Percentiles rank a stretch among this genome's conserved stretches.
Evolutionary conservation across 2,329 filamentous ascomycete species (phyloP).

Genomic region (Diaporthe australafricana): DNA sequence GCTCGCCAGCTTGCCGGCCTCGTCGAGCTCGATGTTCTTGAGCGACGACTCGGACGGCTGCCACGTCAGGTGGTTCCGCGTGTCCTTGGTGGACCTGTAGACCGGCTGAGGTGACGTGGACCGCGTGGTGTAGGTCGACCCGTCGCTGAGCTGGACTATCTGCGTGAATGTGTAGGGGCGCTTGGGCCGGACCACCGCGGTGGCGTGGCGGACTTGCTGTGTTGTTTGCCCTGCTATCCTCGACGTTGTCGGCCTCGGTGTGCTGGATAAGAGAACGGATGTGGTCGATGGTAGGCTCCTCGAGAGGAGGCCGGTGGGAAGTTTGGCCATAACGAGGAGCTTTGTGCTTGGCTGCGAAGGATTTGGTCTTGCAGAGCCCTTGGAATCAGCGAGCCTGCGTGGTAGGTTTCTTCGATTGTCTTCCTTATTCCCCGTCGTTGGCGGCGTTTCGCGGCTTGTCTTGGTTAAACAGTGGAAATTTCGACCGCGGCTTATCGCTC

Average conservation of each 20-base stretch:
- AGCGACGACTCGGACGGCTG: slow-evolving; percentile 86
- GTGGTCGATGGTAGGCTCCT: slow-evolving; percentile 42
- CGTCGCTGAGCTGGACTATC: slow-evolving; percentile 91
- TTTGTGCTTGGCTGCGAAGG: background rate
- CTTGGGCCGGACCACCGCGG: slow-evolving; percentile 87
- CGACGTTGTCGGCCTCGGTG: slow-evolving; percentile 37
- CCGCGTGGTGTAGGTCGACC: slow-evolving; percentile 83
- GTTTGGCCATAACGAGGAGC: slow-evolving; percentile 45
- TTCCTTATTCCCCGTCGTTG: slow-evolving; percentile 22
- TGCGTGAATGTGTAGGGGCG: slow-evolving; percentile 98
- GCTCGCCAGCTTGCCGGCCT: slow-evolving; percentile 87
- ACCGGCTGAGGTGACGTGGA: slow-evolving; percentile 78
- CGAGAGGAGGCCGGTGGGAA: slow-evolving; percentile 47
- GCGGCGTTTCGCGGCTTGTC: background rate
- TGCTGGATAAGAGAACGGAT: slow-evolving; percentile 35
- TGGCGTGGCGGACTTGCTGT: slow-evolving; percentile 80
- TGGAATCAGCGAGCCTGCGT: background rate
- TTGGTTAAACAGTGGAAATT: slow-evolving; percentile 30
- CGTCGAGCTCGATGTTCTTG: slow-evolving; percentile 91
- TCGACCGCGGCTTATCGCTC: slow-evolving; percentile 34
- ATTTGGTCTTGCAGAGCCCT: background rate
- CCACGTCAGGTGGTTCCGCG: slow-evolving; percentile 90
- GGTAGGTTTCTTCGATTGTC: slow-evolving; percentile 36
- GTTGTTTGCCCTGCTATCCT: slow-evolving; percentile 41
- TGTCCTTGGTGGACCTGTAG: slow-evolving; percentile 78